phyloP scores from a whole-genome alignment of 2,329 filamentous ascomycete species.

The Cladosporium sp. region DNA sequence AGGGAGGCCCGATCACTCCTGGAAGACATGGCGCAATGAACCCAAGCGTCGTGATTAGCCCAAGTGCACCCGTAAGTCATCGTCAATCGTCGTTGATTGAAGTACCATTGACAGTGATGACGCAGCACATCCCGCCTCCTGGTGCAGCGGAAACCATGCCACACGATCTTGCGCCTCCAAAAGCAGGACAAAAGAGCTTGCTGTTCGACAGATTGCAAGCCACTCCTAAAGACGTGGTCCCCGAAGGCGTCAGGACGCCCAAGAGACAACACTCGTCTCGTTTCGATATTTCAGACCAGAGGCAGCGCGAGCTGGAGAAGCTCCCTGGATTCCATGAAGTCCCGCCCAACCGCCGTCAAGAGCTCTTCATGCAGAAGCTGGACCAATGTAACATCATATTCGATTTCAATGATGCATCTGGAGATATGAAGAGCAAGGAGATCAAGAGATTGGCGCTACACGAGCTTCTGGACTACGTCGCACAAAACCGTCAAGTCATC shows the following conservation, averaged over 20 bases:
- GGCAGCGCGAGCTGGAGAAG: constrained; percentile 87
- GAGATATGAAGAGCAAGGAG: constrained; percentile 99
- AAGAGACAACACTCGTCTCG: constrained; percentile 96
- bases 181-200: constrained; percentile 82
- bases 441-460: constrained; percentile 96
- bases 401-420: constrained; percentile 97
- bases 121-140: constrained; percentile 82
- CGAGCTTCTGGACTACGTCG: constrained; percentile 94
- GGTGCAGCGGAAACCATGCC: constrained; percentile 97
- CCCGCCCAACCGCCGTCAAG: constrained; percentile 86
- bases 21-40: constrained; percentile 26
- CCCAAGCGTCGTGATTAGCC: constrained; percentile 90
- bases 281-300: constrained; percentile 94
- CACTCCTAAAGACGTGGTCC: constrained; percentile 84
- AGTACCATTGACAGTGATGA: background rate
- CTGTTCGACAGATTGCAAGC: constrained; percentile 86
- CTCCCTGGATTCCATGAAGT: constrained; percentile 97
- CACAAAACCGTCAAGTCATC: constrained; percentile 97
- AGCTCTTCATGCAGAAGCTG: constrained; percentile 99
- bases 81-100: constrained; percentile 9
- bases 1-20: constrained; percentile 22
- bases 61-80: constrained; percentile 76
- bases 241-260: constrained; percentile 89
- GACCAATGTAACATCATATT: constrained; percentile 99
- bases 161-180: constrained; percentile 89